A percentile compares a stretch with the other conserved stretches of the same genome.
phyloP scores from a whole-genome alignment of 2,329 filamentous ascomycete species.

The Aphanocladium album region DNA sequence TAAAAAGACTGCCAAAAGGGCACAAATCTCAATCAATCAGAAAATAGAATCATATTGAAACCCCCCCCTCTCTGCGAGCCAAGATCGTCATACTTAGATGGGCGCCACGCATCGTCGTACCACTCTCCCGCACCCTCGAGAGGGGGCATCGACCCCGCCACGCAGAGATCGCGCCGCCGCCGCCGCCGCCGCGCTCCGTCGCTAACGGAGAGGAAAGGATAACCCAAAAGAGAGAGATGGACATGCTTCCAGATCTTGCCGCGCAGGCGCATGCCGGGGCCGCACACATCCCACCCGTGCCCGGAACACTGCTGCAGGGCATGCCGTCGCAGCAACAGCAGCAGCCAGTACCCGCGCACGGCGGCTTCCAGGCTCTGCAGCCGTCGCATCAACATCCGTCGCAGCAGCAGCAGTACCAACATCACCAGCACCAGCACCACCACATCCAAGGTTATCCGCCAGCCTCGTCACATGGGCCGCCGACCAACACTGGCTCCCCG shows the following conservation, averaged over 20 bases:
- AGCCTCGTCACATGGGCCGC: not conserved
- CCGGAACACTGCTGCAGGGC: not conserved
- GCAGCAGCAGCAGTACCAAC: not conserved
- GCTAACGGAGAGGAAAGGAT: not conserved
- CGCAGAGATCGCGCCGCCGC: not conserved
- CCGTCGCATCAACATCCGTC: not conserved
- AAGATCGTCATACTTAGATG: too few species aligned
- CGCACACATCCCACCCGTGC: not conserved
- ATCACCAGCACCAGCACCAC: not conserved
- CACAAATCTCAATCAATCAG: too few species aligned
- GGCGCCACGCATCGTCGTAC: too few species aligned
- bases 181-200: not conserved
- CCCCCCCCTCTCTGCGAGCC: too few species aligned
- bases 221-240: not conserved
- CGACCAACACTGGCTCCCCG: not conserved
- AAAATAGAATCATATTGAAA: too few species aligned
- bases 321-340: not conserved
- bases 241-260: not conserved
- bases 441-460: not conserved
- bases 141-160: not conserved
- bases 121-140: not conserved
- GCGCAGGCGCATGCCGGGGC: not conserved
- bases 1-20: too few species aligned
- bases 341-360: not conserved
- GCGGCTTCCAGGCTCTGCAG: not conserved